Evolutionary conservation across 2,329 filamentous ascomycete species (phyloP).

Genomic region (Cercospora zeina): DNA sequence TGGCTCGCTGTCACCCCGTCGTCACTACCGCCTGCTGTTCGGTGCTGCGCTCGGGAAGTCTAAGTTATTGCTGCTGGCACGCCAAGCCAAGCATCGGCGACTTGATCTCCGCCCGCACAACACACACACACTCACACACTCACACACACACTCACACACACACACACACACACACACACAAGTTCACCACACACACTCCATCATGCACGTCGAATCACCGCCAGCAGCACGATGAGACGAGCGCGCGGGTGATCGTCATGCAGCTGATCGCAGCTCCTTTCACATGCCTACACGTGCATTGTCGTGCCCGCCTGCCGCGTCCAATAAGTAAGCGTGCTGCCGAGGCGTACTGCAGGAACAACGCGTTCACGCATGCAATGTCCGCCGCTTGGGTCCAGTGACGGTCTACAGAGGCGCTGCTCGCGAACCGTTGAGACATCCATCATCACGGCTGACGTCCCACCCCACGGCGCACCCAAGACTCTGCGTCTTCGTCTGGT

Average conservation of each 20-base stretch:
- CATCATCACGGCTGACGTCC: background rate
- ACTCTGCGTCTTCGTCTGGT: background rate
- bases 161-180: too few species aligned
- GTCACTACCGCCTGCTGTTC: background rate
- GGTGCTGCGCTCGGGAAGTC: slow-evolving; percentile 5
- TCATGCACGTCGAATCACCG: background rate
- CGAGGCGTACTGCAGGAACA: background rate
- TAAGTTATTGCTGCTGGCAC: background rate
- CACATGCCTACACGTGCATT: slow-evolving; percentile 6
- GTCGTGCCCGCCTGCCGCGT: background rate
- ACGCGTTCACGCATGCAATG: slow-evolving; percentile 4
- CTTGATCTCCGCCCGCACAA: background rate
- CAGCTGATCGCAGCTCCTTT: slow-evolving; percentile 6
- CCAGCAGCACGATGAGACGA: background rate
- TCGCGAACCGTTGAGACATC: background rate
- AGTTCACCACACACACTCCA: background rate
- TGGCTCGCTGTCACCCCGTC: too few species aligned
- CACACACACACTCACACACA: too few species aligned
- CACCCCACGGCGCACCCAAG: background rate
- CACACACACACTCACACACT: too few species aligned
- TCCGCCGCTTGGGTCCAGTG: background rate
- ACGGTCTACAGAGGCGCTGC: background rate
- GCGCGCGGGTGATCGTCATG: slow-evolving; percentile 1
- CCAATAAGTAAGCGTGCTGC: background rate
- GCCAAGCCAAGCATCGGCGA: slow-evolving; percentile 5